Base-by-base conservation (phyloP, 768 basidiomycete species). In the Boletales sp. region DNA sequence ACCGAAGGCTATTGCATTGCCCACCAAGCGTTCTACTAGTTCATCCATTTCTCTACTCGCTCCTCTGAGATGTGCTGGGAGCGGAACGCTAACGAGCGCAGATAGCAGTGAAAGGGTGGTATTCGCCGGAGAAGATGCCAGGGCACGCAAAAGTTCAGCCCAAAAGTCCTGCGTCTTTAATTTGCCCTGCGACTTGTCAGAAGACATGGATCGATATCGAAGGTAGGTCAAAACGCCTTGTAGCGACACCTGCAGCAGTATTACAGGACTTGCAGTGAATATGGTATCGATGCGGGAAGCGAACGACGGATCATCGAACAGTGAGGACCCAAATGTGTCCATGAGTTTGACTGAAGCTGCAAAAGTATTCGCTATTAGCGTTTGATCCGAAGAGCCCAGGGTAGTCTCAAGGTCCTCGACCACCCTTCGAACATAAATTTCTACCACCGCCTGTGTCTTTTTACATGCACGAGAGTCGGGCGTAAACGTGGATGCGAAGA, bases 181-280 rank as follows among this genome's bases (percentile, higher is more conserved):
- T 29, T 52, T 34, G 11, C 58, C 58, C 11, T 31, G 51, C 10
- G 48, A 30, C 12, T 12, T 38, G 29, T 52, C 51, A 17, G 53
- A 38, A 5, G 43, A 56, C 31, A 17, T 40, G 19, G 54, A 54
- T 34, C 65, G 60, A 15, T 60, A 41, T 21, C n/a, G 45, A 21
- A 89, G 69, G 54, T 87, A 88, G 0, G 74, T 67, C 3, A 80
- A 64, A 5, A 86, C 63, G 0, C 84, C 66, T 2, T 68, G 43
- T 0, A 78, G 74, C 1, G 75, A 75, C 2, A 65, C 52, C 5
- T 50, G 60, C 46, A 83, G 56, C 15, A 84, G 64, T 4, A 56
- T 58, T 41, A 69, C 64, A 2, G 75, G 64, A 47, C 80, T 65
- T 13, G 64, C 47, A 4, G 56, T 47, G 15, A 81, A 61, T 7